Evolutionary conservation across 768 basidiomycete species (phyloP).

Genomic region (Crassisporium funariophilum): DNA sequence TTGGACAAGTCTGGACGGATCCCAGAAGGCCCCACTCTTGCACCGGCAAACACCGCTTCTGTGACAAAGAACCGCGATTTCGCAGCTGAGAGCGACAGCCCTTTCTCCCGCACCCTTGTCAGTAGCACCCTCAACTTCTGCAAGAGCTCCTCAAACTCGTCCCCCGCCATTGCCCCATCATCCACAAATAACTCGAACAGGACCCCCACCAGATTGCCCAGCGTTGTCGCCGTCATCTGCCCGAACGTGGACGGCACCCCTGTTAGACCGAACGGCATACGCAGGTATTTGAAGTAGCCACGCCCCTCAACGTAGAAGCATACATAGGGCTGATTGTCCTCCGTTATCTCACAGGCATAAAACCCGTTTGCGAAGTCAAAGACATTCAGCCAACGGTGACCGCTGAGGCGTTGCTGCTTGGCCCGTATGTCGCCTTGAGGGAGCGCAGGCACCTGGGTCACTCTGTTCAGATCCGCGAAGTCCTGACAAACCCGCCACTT

Average conservation of each 20-base stretch:
- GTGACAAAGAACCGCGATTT: slow-evolving; percentile 37
- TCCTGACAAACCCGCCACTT: slow-evolving; percentile 41
- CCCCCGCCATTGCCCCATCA: slow-evolving; percentile 33
- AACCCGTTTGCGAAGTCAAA: slow-evolving; percentile 43
- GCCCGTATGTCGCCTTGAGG: slow-evolving; percentile 36
- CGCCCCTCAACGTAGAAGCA: slow-evolving; percentile 37
- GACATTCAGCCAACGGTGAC: slow-evolving; percentile 30
- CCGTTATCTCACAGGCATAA: slow-evolving; percentile 23
- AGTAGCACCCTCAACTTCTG: slow-evolving; percentile 26
- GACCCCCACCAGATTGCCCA: slow-evolving; percentile 19
- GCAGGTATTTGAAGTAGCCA: slow-evolving; percentile 34
- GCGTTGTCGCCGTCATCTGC: slow-evolving; percentile 40
- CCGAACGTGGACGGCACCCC: slow-evolving; percentile 33
- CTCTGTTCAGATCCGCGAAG: slow-evolving; percentile 33
- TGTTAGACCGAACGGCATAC: slow-evolving; percentile 42
- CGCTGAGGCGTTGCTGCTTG: slow-evolving; percentile 36
- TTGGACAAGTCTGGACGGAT: slow-evolving; percentile 35
- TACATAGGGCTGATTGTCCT: slow-evolving; percentile 29
- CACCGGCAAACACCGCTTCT: slow-evolving; percentile 35
- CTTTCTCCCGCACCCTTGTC: slow-evolving; percentile 20
- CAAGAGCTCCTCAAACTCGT: slow-evolving; percentile 32
- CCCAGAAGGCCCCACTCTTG: slow-evolving; percentile 27
- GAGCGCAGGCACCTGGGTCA: slow-evolving; percentile 27
- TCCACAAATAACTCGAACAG: slow-evolving; percentile 39
- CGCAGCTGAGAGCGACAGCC: slow-evolving; percentile 33